Conservation (phyloP, 805 yeast species). For the Blastobotrys americana region DNA sequence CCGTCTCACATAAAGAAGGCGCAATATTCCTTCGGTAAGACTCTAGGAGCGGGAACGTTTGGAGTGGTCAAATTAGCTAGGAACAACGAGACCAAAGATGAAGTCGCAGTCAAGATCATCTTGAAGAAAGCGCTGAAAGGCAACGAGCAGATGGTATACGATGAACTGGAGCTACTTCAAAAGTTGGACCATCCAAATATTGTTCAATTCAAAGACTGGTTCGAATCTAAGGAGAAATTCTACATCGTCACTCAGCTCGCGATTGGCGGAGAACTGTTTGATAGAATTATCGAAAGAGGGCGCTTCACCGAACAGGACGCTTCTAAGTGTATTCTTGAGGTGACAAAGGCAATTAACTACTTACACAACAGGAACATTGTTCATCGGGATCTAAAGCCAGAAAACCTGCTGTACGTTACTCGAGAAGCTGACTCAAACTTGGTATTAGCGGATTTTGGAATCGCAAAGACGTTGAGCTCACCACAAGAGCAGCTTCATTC, state of each 20-base stretch:
- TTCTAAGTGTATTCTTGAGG: constrained; percentile 61
- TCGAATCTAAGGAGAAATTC: constrained; percentile 85
- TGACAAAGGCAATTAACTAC: constrained; percentile 71
- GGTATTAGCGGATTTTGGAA: constrained; percentile 93
- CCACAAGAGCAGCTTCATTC: constrained; percentile 56
- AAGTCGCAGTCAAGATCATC: constrained; percentile 86
- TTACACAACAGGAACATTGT: constrained; percentile 73
- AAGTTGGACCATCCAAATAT: constrained; percentile 75
- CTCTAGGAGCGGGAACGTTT: constrained; percentile 91
- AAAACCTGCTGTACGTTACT: constrained; percentile 72
- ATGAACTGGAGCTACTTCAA: constrained; percentile 66
- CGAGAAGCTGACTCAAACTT: constrained; percentile 56
- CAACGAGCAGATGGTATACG: constrained; percentile 66
- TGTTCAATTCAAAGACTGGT: constrained; percentile 88
- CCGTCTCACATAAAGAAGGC: constrained; percentile 57
- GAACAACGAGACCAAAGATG: constrained; percentile 43
- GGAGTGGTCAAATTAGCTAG: constrained; percentile 85
- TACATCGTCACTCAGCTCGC: constrained; percentile 92
- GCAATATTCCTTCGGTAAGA: constrained; percentile 68
- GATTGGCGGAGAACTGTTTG: constrained; percentile 93
- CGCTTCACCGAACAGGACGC: constrained; percentile 88
- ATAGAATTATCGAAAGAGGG: constrained; percentile 72
- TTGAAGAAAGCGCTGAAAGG: constrained; percentile 78
- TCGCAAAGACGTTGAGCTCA: constrained; percentile 65
- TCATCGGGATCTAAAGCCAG: constrained; percentile 93